phyloP scores from a whole-genome alignment of 805 yeast species.

The Kluyveromyces siamensis region DNA sequence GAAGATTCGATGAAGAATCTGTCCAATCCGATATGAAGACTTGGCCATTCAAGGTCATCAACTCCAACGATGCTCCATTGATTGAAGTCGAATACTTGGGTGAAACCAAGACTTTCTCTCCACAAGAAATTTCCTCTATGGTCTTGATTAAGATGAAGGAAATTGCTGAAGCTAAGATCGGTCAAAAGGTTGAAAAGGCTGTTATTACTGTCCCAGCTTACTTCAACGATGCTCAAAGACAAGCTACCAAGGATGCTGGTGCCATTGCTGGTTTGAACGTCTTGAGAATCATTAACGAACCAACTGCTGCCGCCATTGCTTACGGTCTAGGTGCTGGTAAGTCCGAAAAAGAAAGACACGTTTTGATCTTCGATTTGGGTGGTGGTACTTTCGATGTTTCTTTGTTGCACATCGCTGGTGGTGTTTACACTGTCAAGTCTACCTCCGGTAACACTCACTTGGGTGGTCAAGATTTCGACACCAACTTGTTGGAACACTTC shows the following conservation, averaged over 20 bases:
- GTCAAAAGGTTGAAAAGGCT: conserved; percentile 62
- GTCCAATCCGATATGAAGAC: conserved; percentile 88
- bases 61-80: conserved; percentile 57
- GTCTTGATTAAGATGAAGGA: conserved; percentile 76
- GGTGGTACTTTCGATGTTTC: conserved; percentile 99
- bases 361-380: conserved; percentile 91
- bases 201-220: conserved; percentile 75
- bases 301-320: conserved; percentile 97
- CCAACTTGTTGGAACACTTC: conserved; percentile 90
- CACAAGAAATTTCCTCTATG: conserved; percentile 71
- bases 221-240: conserved; percentile 74
- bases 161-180: conserved; percentile 70
- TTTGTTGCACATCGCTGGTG: conserved; percentile 84
- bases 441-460: conserved; percentile 99
- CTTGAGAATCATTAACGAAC: conserved; percentile 69
- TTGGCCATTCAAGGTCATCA: conserved; percentile 73
- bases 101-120: conserved; percentile 61
- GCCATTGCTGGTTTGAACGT: conserved; percentile 73
- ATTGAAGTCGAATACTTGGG: conserved; percentile 63
- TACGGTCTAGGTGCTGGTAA: conserved; percentile 94
- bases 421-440: conserved; percentile 94
- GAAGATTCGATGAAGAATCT: conserved; percentile 64
- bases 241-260: conserved; percentile 79
- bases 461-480: conserved; percentile 99
- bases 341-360: conserved; percentile 75